Evolutionary conservation across 352 stramenopile species (phyloP).

Genomic region (Pythium brassicae): DNA sequence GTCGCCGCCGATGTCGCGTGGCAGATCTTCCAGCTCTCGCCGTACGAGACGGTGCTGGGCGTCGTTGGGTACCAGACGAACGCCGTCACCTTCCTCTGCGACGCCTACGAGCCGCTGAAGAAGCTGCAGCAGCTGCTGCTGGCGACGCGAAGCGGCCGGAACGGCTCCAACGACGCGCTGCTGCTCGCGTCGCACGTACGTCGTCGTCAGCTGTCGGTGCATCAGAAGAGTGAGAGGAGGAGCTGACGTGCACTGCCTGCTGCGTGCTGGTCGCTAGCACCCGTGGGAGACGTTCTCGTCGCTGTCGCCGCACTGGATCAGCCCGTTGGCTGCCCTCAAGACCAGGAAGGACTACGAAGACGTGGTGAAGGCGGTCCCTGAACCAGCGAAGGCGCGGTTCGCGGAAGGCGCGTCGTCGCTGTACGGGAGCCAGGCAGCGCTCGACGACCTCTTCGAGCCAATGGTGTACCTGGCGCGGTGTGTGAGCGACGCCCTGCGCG

Average conservation of each 20-base stretch:
- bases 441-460: conserved; percentile 69
- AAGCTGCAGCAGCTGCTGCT: conserved; percentile 56
- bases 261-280: conserved; percentile 33
- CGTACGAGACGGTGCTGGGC: conserved; percentile 67
- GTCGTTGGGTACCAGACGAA: conserved; percentile 47
- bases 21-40: conserved; percentile 79
- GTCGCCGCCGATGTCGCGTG: conserved; percentile 74
- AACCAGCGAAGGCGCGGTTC: conserved; percentile 46
- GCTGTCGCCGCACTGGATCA: conserved; percentile 64
- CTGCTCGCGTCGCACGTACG: conserved; percentile 45
- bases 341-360: conserved; percentile 33
- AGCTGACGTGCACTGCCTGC: not conserved
- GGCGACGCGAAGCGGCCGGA: conserved; percentile 16
- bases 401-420: conserved; percentile 28
- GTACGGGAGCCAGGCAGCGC: conserved; percentile 22
- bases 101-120: conserved; percentile 53
- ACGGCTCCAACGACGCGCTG: conserved; percentile 2
- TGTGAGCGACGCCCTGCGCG: conserved; percentile 5
- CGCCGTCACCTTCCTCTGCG: conserved; percentile 70
- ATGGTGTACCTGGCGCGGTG: conserved; percentile 70
- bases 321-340: conserved; percentile 42
- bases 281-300: conserved; percentile 84
- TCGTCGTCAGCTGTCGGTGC: not conserved
- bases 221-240: too few relatives aligned
- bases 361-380: conserved; percentile 43